Base-by-base conservation (phyloP, 768 basidiomycete genomes). In the Nidularia sp. region DNA sequence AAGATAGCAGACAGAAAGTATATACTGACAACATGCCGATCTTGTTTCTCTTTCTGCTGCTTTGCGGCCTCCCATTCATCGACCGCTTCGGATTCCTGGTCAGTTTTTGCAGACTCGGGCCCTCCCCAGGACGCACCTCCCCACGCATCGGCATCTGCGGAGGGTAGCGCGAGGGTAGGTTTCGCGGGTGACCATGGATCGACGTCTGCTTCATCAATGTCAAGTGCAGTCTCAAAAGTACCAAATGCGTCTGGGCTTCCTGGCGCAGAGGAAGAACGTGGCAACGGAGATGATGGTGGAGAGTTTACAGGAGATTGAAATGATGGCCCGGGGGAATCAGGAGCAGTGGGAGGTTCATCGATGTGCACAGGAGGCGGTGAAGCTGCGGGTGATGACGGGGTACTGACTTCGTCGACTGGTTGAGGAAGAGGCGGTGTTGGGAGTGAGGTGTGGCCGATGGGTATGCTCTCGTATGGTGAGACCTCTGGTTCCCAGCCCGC, bases 51-150 rank as follows among this genome's bases (percentile, higher is more conserved):
- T 58, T 87, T 85, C 54, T 78, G 69, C 58, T 69, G 73, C 54
- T 71, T 78, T 9, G 86, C 85, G 7, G 65, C 59, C 56, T 86
- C 86, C 88, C 88, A 89, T 65, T 86, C 85, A 60, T 90, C 85
- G 4, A 69, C 62, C 5, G 64, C 60, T 43, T 70, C 67, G 5
- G 64, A 61, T 31, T n/a, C 52, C n/a, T 64, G 58, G 36, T 51
- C 47, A 7, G 48, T 57, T 49, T 32, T 50, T 10, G 52, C 55
- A 35, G 56, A 61, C 12, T 63, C 59, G 44, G 59, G 25, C 50
- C 62, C 57, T 34, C 50, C 66, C 81, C 81, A 82, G 8, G 73
- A 60, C 13, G 68, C 53, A 39, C 12, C 39, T 10, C 64, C 69
- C 80, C 79, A 80, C 41, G 68, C 72, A 45, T 63, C 62, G 13